phyloP scores from a whole-genome alignment of 495 filamentous ascomycete genomes.

The Aspergillus taichungensis region DNA sequence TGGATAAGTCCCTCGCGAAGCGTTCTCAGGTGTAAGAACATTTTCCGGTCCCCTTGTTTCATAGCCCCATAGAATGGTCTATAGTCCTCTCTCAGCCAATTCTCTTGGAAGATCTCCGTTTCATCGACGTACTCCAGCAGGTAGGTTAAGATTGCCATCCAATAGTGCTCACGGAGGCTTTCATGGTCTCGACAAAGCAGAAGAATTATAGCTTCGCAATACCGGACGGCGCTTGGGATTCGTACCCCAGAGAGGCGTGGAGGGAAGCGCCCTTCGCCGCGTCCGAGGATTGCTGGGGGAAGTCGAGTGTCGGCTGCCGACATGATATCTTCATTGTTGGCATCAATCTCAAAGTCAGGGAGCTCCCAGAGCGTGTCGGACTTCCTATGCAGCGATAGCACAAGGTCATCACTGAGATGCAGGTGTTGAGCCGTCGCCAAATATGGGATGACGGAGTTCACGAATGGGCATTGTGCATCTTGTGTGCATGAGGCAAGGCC shows the following conservation, averaged over 20 bases:
- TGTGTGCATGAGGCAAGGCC: slow-evolving; percentile 12
- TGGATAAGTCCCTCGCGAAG: no score
- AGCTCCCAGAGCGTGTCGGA: slow-evolving; percentile 18
- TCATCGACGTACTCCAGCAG: slow-evolving; percentile 19
- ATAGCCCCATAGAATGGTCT: slow-evolving; percentile 13
- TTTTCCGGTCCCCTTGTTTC: slow-evolving; percentile 11
- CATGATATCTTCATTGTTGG: slow-evolving; percentile 5
- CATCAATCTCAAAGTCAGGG: slow-evolving; percentile 6
- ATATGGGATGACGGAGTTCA: neutral
- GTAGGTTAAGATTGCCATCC: slow-evolving; percentile 20
- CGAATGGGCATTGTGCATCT: slow-evolving; percentile 5
- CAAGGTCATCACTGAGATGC: slow-evolving; percentile 16
- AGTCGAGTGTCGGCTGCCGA: slow-evolving; percentile 12
- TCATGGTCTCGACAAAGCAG: slow-evolving; percentile 18
- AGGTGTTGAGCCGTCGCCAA: slow-evolving; percentile 9
- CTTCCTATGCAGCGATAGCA: slow-evolving; percentile 13
- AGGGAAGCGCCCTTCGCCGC: slow-evolving; percentile 20
- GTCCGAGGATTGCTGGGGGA: slow-evolving; percentile 11
- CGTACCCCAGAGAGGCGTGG: slow-evolving; percentile 5
- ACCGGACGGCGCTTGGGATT: slow-evolving; percentile 15
- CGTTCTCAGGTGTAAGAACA: no score
- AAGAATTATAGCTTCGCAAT: slow-evolving; percentile 18
- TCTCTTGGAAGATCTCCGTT: slow-evolving; percentile 15
- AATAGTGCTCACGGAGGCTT: slow-evolving; percentile 8
- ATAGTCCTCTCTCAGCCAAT: slow-evolving; percentile 9